Base-by-base conservation (phyloP, 139 green algal genomes). In the Zygnema cylindricum region DNA sequence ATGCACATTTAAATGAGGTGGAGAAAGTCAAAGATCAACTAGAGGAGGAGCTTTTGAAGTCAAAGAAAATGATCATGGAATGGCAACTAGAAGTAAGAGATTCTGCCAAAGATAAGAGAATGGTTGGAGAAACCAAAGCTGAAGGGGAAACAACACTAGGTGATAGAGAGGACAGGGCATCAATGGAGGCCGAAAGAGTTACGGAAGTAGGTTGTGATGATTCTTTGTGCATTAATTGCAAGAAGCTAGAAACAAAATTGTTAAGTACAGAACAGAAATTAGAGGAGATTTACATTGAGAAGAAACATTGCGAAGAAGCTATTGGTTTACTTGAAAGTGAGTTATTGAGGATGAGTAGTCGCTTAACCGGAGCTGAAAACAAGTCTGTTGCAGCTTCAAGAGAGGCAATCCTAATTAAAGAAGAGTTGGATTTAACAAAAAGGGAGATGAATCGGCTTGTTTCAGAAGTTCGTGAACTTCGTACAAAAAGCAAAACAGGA, bases 401-500 rank as follows among this genome's bases (percentile, higher is more conserved):
- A 63, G 49, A 63, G 49, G 49, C 49, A 63, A 63, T 7, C 16
- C 49, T 63, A 16, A 63, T 63, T 7, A 63, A 63, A 16, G 7
- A 63, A 16, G 49, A 63, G 49, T 16, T 63, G 7, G 16, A 7
- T 63, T 63, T 39, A 33, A 33, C 49, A 33, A 83, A 69, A 33
- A 33, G 69, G 32, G 76, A 83, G 76, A 69, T 49, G 76, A 54
- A 83, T 69, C 41, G 49, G 78, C 75, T 85, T 16, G 75, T 23
- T 35, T 38, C 73, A 63, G 78, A 85, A 63, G 36, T 85, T 23
- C 38, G 69, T 22, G 23, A 85, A n/a, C 21, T 85, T 39, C n/a
- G 36, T n/a, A n/a, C n/a, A n/a, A 79, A 63, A 69, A 32, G 39
- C 38, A 77, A n/a, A 38, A 38, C 40, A 85, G 1, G 39, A 55